Evolutionary conservation across 2,329 filamentous ascomycete species (phyloP).

Genomic region (Colletotrichum sp.): DNA sequence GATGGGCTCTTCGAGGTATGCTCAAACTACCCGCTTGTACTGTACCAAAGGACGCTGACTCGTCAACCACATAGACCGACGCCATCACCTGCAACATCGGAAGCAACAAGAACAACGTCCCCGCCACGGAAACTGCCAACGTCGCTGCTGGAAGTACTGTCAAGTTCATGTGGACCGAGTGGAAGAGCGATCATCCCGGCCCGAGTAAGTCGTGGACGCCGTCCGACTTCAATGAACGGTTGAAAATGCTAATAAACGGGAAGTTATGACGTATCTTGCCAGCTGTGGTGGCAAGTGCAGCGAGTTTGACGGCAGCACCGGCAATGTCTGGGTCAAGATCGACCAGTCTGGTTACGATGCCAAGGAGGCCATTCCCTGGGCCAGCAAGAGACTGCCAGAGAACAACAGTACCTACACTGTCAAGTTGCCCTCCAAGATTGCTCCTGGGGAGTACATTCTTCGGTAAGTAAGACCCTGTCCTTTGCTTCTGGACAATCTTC

Average conservation of each 20-base stretch:
- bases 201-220: slow-evolving; percentile 35
- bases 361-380: slow-evolving; percentile 33
- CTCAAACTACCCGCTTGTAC: too few species aligned
- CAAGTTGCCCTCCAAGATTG: slow-evolving; percentile 45
- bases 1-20: slow-evolving; percentile 25
- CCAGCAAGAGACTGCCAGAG: slow-evolving; percentile 35
- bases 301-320: slow-evolving; percentile 24
- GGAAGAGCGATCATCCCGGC: slow-evolving; percentile 48
- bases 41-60: background rate
- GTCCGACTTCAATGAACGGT: background rate
- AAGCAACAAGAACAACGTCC: slow-evolving; percentile 45
- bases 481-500: background rate
- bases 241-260: background rate
- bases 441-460: slow-evolving; percentile 52
- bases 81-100: slow-evolving; percentile 43
- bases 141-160: slow-evolving; percentile 45
- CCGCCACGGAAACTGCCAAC: slow-evolving; percentile 40
- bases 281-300: slow-evolving; percentile 29
- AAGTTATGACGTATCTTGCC: slow-evolving; percentile 34
- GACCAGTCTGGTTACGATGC: slow-evolving; percentile 38
- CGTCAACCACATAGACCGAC: slow-evolving; percentile 22
- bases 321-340: slow-evolving; percentile 40
- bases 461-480: slow-evolving; percentile 21
- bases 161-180: slow-evolving; percentile 44
- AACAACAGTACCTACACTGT: slow-evolving; percentile 40